Base-by-base conservation (phyloP, 1,139 yeast species). In the Diutina pseudorugosa region DNA sequence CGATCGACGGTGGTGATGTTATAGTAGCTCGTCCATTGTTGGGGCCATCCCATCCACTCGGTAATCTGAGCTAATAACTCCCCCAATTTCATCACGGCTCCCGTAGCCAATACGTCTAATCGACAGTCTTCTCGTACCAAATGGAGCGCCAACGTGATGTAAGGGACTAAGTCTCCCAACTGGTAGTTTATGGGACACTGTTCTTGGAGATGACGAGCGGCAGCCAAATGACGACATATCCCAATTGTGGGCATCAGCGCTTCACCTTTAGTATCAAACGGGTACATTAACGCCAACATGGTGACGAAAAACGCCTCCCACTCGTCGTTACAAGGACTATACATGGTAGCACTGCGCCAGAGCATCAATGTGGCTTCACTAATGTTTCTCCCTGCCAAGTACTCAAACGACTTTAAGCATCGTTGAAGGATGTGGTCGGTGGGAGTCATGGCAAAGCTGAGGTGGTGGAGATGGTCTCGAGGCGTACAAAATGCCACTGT, bases 21-120 rank as follows among this genome's bases (percentile, higher is more conserved):
- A 61, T 88, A 87, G 60, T 82, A 83, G 2, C 65, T 62, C 18
- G 67, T 63, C 96, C 97, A 90, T 0, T 62, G 55, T 0, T 72
- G 77, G 3, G 83, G 78, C 96, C 96, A 89, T 1, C 85, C 83
- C 78, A 85, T 79, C 82, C 89, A 79, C 11, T 68, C 57, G 0
- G 84, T 76, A 6, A 86, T 59, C 57, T 83, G 87, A 0, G 83
- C 71, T n/a, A 91, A 65, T 11, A 90, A 62, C 1, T 68, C 49
- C 0, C 84, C 82, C 16, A 90, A 60, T 43, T 66, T 65, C 4
- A 66, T 59, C 18, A 75, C 67, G 20, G 70, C 67, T 0, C 59
- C 56, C 2, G 62, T 56, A 11, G 75, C 71, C 41, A 82, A 68
- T 1, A 80, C 66, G 59, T 85, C 82, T 42, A 93, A 69, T 53